A percentile compares a stretch with the other conserved stretches of the same genome.
Conservation (phyloP, 371 early-diverging fungal genomes). For the Mortierella sp. region DNA sequence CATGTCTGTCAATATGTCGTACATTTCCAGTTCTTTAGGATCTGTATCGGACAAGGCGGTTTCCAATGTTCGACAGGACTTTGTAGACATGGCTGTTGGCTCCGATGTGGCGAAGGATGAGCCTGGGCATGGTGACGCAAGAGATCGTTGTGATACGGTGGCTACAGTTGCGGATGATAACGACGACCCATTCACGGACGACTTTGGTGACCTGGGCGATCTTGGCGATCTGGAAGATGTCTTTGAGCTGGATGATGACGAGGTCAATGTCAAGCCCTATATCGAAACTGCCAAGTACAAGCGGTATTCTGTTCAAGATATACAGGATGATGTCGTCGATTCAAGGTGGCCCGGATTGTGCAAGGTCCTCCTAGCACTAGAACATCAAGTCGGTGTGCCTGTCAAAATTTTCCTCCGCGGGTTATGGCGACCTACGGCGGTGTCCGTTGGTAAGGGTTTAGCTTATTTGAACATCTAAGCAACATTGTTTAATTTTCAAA, state of each 20-base stretch:
- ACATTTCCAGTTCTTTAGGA: conserved; percentile 2
- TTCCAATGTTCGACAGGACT: neutral
- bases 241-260: conserved; percentile 33
- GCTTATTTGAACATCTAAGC: neutral
- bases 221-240: conserved; percentile 34
- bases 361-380: conserved; percentile 33
- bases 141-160: neutral
- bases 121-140: neutral
- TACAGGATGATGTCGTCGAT: conserved; percentile 11
- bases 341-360: conserved; percentile 17
- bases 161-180: neutral
- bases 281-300: conserved; percentile 28
- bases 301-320: conserved; percentile 17
- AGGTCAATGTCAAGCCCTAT: neutral
- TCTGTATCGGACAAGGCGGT: conserved; percentile 3
- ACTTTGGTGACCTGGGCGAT: conserved; percentile 31
- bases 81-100: neutral
- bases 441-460: conserved; percentile 16
- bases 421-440: conserved; percentile 19
- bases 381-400: neutral
- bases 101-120: neutral
- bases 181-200: conserved; percentile 8
- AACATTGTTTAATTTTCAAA: neutral
- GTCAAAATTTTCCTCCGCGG: conserved; percentile 29
- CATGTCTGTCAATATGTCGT: neutral